A percentile compares a stretch with the other conserved stretches of the same genome.
Conservation (phyloP, 768 basidiomycete genomes). For the Agaricus bisporus region DNA sequence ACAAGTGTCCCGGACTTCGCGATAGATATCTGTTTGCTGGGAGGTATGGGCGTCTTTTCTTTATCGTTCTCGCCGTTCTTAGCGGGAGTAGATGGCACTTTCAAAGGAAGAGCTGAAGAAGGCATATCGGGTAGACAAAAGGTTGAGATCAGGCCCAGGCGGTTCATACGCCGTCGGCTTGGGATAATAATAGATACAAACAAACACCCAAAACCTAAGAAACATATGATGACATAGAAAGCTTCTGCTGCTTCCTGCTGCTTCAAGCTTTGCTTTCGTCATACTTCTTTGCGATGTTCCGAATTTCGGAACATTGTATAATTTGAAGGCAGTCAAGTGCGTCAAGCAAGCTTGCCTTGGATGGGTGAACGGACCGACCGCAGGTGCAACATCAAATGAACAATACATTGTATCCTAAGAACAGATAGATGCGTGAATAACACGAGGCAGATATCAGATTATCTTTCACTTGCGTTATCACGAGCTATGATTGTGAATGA, state of each 20-base stretch:
- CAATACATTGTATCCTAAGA: no score
- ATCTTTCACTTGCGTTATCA: no score
- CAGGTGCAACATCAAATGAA: no score
- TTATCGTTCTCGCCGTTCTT: constrained; percentile 36
- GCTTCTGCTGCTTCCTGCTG: constrained; percentile 6
- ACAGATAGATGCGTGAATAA: no score
- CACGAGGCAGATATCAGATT: no score
- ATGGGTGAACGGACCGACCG: no score
- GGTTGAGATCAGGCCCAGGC: background rate
- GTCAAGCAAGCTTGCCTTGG: background rate
- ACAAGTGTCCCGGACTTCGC: constrained; percentile 35
- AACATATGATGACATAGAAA: constrained; percentile 6
- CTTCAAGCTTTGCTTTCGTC: background rate
- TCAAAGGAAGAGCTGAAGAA: constrained; percentile 62
- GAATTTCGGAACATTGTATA: background rate
- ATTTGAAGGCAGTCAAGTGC: background rate
- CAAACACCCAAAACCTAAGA: background rate
- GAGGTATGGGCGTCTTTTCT: constrained; percentile 48
- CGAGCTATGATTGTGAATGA: no score
- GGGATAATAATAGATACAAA: constrained; percentile 17
- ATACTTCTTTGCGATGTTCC: background rate
- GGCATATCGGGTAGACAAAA: constrained; percentile 23
- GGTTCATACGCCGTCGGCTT: constrained; percentile 4
- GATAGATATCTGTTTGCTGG: constrained; percentile 31
- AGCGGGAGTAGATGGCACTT: constrained; percentile 54